A percentile compares a stretch with the other conserved stretches of the same genome.
Conservation (phyloP, 805 yeast genomes). For the Candida cerambycidarum region DNA sequence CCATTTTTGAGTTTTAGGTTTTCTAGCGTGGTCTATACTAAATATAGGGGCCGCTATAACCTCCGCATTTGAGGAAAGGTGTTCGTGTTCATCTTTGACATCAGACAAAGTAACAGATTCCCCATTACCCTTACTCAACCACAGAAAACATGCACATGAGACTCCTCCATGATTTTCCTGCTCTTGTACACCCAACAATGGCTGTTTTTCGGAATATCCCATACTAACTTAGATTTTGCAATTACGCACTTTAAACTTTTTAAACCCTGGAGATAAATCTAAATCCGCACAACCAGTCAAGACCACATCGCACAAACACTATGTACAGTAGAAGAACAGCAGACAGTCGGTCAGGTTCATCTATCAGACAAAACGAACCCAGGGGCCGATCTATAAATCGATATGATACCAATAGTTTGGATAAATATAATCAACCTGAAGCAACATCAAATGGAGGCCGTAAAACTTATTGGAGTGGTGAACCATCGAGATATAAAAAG, state of each 20-base stretch:
- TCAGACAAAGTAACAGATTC: too few relatives aligned
- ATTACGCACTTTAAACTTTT: too few relatives aligned
- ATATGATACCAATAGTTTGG: not conserved
- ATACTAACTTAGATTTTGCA: not conserved
- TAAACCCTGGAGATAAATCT: too few relatives aligned
- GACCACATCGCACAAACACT: not conserved
- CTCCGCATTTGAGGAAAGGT: not conserved
- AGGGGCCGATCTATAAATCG: slow-evolving; percentile 3
- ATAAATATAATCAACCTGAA: not conserved
- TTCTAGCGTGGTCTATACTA: too few relatives aligned
- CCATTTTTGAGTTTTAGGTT: not conserved
- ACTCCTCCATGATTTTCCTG: not conserved
- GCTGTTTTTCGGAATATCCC: not conserved
- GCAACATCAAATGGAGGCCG: not conserved
- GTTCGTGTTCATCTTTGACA: not conserved
- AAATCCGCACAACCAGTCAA: too few relatives aligned
- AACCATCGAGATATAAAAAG: slow-evolving; percentile 25
- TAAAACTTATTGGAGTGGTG: slow-evolving; percentile 36
- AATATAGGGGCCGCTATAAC: not conserved
- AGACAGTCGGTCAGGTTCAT: slow-evolving; percentile 3
- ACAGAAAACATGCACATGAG: not conserved
- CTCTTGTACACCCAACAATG: not conserved
- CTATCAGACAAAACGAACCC: slow-evolving; percentile 1
- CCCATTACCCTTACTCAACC: too few relatives aligned
- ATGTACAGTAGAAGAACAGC: slow-evolving; percentile 11